phyloP scores from a whole-genome alignment of 805 yeast genomes.

The Jamesozyma rosinii region DNA sequence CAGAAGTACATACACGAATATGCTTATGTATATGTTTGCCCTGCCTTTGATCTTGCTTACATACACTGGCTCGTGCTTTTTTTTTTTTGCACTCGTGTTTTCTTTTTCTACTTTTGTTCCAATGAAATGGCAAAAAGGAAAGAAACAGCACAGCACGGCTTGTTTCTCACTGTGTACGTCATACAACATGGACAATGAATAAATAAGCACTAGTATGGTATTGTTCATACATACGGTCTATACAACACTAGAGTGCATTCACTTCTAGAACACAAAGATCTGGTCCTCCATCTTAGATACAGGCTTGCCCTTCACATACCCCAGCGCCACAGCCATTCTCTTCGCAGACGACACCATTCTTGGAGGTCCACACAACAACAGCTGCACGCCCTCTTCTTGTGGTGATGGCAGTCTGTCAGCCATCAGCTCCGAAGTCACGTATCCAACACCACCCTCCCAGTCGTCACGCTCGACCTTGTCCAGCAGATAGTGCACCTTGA shows the following conservation, averaged over 20 bases:
- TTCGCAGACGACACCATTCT: conserved; percentile 82
- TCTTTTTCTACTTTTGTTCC: not conserved
- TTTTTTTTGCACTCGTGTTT: too few relatives aligned
- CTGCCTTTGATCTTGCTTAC: too few relatives aligned
- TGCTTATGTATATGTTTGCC: too few relatives aligned
- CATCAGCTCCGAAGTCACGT: conserved; percentile 58
- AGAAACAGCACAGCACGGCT: too few relatives aligned
- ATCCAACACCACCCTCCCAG: conserved; percentile 77
- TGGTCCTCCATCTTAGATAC: conserved; percentile 85
- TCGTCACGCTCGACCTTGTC: conserved; percentile 28
- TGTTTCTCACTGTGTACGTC: too few relatives aligned
- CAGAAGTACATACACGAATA: too few relatives aligned
- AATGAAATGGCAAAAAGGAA: not conserved
- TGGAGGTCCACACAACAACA: conserved; percentile 89
- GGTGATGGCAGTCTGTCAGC: conserved; percentile 47
- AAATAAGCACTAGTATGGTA: too few relatives aligned
- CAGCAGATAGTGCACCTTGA: conserved; percentile 56
- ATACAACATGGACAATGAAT: too few relatives aligned
- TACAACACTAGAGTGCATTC: too few relatives aligned
- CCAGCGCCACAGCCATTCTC: conserved; percentile 64
- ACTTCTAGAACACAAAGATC: conserved; percentile 80
- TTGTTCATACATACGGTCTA: too few relatives aligned
- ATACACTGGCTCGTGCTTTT: too few relatives aligned
- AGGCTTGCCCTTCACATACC: conserved; percentile 77
- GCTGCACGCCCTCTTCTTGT: conserved; percentile 40